These are phyloP conservation scores for Pyrenopolyporus hunteri DNA, from an alignment of 495 filamentous ascomycete species.

Conservation along the genomic window DNA sequence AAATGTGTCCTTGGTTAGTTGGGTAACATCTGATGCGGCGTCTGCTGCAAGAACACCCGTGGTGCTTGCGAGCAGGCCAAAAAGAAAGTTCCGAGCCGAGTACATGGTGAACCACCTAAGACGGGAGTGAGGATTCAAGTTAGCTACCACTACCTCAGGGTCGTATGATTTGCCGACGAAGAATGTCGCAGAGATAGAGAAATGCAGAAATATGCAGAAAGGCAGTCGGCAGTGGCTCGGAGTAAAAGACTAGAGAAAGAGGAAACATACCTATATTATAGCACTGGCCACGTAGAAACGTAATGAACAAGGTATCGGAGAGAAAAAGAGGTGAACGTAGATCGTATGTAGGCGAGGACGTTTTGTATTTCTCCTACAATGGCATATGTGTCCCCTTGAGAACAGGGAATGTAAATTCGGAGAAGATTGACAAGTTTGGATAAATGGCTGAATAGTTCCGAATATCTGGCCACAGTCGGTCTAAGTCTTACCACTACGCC, in stretches of 20 bases:
- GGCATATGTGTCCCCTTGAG: constrained; percentile 45
- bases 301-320: constrained; percentile 11
- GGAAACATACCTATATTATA: constrained; percentile 24
- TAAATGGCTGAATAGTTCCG: constrained; percentile 38
- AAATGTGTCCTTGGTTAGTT: constrained; percentile 86
- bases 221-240: background rate
- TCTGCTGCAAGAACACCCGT: constrained; percentile 64
- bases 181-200: background rate
- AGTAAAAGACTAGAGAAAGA: background rate
- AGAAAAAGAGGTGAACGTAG: constrained; percentile 18
- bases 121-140: background rate
- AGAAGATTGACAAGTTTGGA: constrained; percentile 30
- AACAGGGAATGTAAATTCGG: constrained; percentile 31
- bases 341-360: constrained; percentile 13
- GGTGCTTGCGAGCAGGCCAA: constrained; percentile 67
- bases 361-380: constrained; percentile 35
- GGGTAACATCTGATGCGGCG: constrained; percentile 73
- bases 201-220: background rate
- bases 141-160: constrained; percentile 18
- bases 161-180: background rate
- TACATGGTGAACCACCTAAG: constrained; percentile 56
- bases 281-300: constrained; percentile 20
- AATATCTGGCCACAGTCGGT: constrained; percentile 38
- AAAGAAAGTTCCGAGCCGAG: constrained; percentile 54
- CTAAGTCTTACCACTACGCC: background rate